Conservation (phyloP, 2,329 filamentous ascomycete genomes). For the Shiraia bambusicola region DNA sequence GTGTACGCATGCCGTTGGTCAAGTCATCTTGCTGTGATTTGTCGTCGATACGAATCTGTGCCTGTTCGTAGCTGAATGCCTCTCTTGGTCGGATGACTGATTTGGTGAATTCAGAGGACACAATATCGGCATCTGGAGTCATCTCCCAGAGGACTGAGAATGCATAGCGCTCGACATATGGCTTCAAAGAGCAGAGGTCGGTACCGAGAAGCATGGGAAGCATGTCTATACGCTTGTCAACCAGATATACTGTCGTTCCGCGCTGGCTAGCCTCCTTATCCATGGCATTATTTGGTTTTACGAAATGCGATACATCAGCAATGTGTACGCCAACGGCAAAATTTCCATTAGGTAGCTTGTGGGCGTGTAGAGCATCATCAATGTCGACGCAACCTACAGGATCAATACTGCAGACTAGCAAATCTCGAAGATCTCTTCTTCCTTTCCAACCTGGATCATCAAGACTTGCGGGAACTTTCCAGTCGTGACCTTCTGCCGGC, state of each 20-base stretch:
- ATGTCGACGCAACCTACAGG: slow-evolving; percentile 96
- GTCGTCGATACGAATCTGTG: slow-evolving; percentile 92
- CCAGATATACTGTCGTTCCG: slow-evolving; percentile 94
- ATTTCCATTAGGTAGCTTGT: slow-evolving; percentile 83
- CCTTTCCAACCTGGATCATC: slow-evolving; percentile 86
- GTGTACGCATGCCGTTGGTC: slow-evolving; percentile 81
- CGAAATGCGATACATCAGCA: slow-evolving; percentile 98
- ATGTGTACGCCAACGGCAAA: slow-evolving; percentile 97
- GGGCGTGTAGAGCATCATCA: slow-evolving; percentile 91
- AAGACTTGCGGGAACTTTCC: slow-evolving; percentile 80
- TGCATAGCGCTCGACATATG: slow-evolving; percentile 79
- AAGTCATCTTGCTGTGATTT: slow-evolving; percentile 82
- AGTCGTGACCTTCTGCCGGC: slow-evolving; percentile 86
- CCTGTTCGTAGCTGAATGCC: slow-evolving; percentile 96
- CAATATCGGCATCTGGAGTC: slow-evolving; percentile 78
- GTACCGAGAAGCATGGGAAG: slow-evolving; percentile 94
- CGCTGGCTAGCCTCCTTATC: slow-evolving; percentile 91
- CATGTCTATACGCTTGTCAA: slow-evolving; percentile 99
- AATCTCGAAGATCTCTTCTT: slow-evolving; percentile 77
- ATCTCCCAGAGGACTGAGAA: slow-evolving; percentile 72
- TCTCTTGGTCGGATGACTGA: slow-evolving; percentile 96
- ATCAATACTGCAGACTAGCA: slow-evolving; percentile 96
- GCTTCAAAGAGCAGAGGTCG: slow-evolving; percentile 93
- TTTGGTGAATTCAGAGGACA: slow-evolving; percentile 88
- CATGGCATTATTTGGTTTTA: slow-evolving; percentile 96